Base-by-base conservation (phyloP, 2,329 filamentous ascomycete species). In the Colletotrichum cuscutae region DNA sequence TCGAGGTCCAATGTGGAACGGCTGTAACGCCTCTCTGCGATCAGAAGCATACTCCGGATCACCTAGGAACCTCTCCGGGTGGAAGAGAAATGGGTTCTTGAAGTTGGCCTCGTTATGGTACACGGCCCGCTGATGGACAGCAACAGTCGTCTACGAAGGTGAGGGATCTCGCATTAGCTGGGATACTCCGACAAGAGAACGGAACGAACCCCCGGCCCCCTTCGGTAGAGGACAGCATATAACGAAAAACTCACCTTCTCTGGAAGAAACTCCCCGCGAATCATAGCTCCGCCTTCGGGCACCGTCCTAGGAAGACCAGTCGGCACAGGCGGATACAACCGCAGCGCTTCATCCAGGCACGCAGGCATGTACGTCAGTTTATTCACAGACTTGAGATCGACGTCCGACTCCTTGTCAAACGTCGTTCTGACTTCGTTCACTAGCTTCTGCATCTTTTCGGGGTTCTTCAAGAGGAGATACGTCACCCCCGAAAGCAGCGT, bases 21-120 rank as follows among this genome's bases (percentile, higher is more conserved):
- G 80, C 63, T 80, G 77, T 1, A 80, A 61, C 0, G 73, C 75
- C 4, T 77, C 75, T 8, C 61, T 75, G 11, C 73, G 68, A 63
- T 82, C 80, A 11, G 70, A 71, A 1, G 63, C 73, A n/a, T 76
- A 79, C 22, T 58, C 66, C 1, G 65, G 59, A 15, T 78, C 76
- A 13, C 76, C 77, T 0, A 81, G 67, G 77, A 82, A 85, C 5
- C 84, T 77, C 68, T 85, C 82, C 0, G 88, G 88, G 3, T 80
- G 80, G 75, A 84, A 90, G 0, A 75, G 76, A 22, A 83, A 78
- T 0, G 88, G 83, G 2, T 86, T 80, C 5, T 79, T 80, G 76
- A 87, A 90, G 75, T 87, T 74, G 9, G 49, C 46, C n/a, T 68
- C 57, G 32, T 59, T 52, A 19, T 73, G 68, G 54, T 74, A 70